Percentiles rank a stretch among this genome's conserved stretches.
phyloP scores from a whole-genome alignment of 2,329 filamentous ascomycete species.

The Uncinocarpus reesii region DNA sequence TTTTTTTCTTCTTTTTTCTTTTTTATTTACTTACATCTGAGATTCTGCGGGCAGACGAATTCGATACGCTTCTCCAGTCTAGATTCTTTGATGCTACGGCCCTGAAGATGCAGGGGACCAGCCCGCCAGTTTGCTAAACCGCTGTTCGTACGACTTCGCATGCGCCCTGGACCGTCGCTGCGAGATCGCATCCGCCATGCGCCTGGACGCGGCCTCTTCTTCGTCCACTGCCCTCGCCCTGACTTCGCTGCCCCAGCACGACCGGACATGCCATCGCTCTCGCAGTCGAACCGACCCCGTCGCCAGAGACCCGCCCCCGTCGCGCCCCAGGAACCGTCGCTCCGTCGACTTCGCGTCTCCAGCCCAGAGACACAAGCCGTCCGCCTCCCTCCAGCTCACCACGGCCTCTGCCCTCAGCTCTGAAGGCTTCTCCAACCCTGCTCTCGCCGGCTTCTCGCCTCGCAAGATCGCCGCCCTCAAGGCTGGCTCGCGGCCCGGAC shows the following conservation, averaged over 20 bases:
- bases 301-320: conserved; percentile 8
- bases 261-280: conserved; percentile 12
- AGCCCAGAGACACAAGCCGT: conserved; percentile 15
- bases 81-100: no score
- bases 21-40: not conserved
- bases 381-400: conserved; percentile 16
- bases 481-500: conserved; percentile 12
- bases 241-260: not conserved
- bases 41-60: not conserved
- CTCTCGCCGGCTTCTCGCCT: conserved; percentile 21
- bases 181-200: conserved; percentile 5
- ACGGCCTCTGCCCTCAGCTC: conserved; percentile 19
- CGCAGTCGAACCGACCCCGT: conserved; percentile 15
- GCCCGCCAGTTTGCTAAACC: not conserved
- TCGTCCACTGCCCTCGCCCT: not conserved
- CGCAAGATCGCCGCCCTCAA: conserved; percentile 20
- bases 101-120: not conserved
- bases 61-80: no score
- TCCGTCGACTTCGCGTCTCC: conserved; percentile 17
- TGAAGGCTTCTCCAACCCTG: conserved; percentile 22
- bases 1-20: not conserved
- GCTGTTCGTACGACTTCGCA: no score
- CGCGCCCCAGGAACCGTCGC: conserved; percentile 6
- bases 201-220: conserved; percentile 7
- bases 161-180: not conserved